phyloP scores from a whole-genome alignment of 331 rosid genomes.

The Stylosanthes scabra region DNA sequence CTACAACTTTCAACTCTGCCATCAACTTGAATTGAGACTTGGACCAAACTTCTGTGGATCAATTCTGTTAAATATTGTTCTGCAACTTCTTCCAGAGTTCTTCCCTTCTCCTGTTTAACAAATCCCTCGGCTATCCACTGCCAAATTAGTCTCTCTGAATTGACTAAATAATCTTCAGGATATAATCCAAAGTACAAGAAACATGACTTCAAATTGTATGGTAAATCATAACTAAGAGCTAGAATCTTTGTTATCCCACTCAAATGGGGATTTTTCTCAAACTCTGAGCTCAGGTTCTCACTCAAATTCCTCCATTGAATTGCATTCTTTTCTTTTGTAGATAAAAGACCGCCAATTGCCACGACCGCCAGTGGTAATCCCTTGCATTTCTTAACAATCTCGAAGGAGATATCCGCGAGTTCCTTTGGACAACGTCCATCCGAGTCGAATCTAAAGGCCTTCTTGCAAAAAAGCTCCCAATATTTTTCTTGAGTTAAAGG shows the following conservation, averaged over 20 bases:
- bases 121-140: constrained; percentile 35
- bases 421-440: not conserved
- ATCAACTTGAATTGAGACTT: not conserved
- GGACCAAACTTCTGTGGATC: constrained; percentile 14
- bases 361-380: constrained; percentile 18
- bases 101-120: not conserved
- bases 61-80: not conserved
- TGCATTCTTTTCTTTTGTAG: not conserved
- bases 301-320: not conserved
- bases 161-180: not conserved
- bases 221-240: constrained; percentile 4
- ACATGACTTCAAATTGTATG: not conserved
- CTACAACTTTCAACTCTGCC: not conserved
- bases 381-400: not conserved
- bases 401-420: not conserved
- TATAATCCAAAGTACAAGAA: constrained; percentile 28
- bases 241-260: not conserved
- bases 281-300: not conserved
- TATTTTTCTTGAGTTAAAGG: not conserved
- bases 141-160: not conserved
- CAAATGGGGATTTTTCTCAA: too few relatives aligned
- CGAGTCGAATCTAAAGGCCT: not conserved
- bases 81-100: constrained; percentile 16
- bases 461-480: not conserved
- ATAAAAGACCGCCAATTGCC: not conserved